A percentile compares a stretch with the other conserved stretches of the same genome.
Evolutionary conservation across 768 basidiomycete species (phyloP).

Genomic region (Neoboletus magnificus): DNA sequence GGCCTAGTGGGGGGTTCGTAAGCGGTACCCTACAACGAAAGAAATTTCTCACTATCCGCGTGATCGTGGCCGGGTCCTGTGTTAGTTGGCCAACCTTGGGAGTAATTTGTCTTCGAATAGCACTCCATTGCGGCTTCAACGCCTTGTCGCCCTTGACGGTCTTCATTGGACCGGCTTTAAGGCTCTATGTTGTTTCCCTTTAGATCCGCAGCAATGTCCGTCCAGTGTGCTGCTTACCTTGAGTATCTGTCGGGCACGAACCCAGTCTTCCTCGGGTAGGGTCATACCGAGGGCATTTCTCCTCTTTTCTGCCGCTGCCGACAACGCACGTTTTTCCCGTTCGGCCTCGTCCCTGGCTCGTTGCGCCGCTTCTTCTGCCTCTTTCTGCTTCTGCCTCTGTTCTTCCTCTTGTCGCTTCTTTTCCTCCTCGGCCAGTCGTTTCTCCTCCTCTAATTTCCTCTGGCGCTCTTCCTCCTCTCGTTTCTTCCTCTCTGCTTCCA

Average conservation of each 20-base stretch:
- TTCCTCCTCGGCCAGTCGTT: slow-evolving; percentile 41
- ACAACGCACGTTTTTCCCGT: slow-evolving; percentile 35
- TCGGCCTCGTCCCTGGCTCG: slow-evolving; percentile 34
- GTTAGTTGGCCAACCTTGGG: slow-evolving; percentile 88
- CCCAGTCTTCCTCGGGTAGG: slow-evolving; percentile 64
- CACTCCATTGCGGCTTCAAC: slow-evolving; percentile 60
- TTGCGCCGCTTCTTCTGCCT: slow-evolving; percentile 31
- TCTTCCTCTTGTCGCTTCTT: slow-evolving; percentile 41
- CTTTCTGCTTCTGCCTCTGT: slow-evolving; percentile 36
- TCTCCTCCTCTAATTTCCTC: slow-evolving; percentile 48
- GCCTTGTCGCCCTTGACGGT: slow-evolving; percentile 56
- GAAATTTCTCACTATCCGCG: slow-evolving; percentile 54
- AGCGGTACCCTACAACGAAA: slow-evolving; percentile 9
- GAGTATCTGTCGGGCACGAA: slow-evolving; percentile 48
- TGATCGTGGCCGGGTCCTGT: slow-evolving; percentile 58
- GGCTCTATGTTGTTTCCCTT: slow-evolving; percentile 37
- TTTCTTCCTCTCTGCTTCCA: slow-evolving; percentile 56
- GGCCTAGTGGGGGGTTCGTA: slow-evolving; percentile 29
- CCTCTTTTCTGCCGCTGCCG: slow-evolving; percentile 37
- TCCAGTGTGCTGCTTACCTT: slow-evolving; percentile 39
- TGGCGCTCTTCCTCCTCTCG: slow-evolving; percentile 47
- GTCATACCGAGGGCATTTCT: slow-evolving; percentile 49
- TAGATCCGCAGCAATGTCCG: slow-evolving; percentile 22
- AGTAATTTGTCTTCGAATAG: slow-evolving; percentile 71
- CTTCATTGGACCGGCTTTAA: slow-evolving; percentile 65